Base-by-base conservation (phyloP, 441 rosid species). In the Adansonia gregorii region DNA sequence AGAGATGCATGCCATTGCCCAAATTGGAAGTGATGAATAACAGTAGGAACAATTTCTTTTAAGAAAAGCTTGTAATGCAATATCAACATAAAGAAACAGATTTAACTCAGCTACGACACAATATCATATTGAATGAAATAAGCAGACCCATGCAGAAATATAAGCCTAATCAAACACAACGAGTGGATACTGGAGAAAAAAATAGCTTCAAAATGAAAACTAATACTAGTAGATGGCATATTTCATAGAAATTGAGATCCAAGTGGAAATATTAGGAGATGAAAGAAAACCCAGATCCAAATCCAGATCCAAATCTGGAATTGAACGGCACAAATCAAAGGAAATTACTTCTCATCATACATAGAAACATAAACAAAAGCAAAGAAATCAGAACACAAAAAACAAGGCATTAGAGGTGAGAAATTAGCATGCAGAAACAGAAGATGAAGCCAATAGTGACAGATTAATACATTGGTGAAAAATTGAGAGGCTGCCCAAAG, bases 251-350 rank as follows among this genome's bases (percentile, higher is more conserved):
- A 59, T 0, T 12, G 3, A 67, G 49, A 20, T 35, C 24, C 7
- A 20, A 67, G 7, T 14, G 4, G n/a, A 56, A 22, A 35, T 19
- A 43, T 3, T 41, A 14, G 41, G 72, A 72, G 70, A 72, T 66
- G 58, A 9, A 51, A 8, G 46, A 60, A 63, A 43, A 63, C 24
- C 46, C 15, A 76, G 64, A 54, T 24, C 60, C 77, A 80, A 71
- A 74, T 79, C 72, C 60, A 6, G 67, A 74, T 79, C 75, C 60
- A 6, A 60, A 71, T 46, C 43, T 19, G 19, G 64, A 6, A 35
- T 20, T 6, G 24, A 65, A 31, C 14, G 52, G 11, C 27, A 49
- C 2, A 63, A n/a, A 46, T 49, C 43, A 49, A 49, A 31, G 31
- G 52, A 51, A 27, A 35, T n/a, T 12, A 15, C 43, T 7, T 48